A percentile compares a stretch with the other conserved stretches of the same genome.
Conservation (phyloP, 2,329 filamentous ascomycete species). For the Beauveria bassiana region DNA sequence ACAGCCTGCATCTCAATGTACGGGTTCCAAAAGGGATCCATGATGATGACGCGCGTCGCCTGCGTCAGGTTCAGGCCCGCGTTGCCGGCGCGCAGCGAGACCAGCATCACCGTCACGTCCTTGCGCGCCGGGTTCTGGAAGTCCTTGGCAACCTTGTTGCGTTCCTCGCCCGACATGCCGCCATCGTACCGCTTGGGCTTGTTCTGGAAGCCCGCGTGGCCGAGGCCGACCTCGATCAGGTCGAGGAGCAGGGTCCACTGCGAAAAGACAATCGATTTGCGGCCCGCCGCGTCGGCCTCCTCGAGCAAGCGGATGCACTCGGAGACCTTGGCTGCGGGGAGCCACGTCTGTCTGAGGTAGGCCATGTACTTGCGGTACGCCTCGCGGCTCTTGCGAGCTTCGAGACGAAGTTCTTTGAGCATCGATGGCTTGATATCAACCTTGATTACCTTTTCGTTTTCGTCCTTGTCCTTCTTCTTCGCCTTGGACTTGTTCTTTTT, state of each 20-base stretch:
- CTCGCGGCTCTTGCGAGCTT: constrained; percentile 54
- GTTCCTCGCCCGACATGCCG: constrained; percentile 60
- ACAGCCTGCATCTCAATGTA: constrained; percentile 90
- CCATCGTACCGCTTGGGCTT: constrained; percentile 71
- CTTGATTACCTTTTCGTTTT: constrained; percentile 29
- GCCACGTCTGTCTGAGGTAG: constrained; percentile 60
- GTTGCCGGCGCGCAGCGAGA: constrained; percentile 73
- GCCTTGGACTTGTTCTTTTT: constrained; percentile 15
- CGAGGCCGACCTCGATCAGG: constrained; percentile 63
- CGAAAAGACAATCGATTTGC: constrained; percentile 68
- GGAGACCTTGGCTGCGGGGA: constrained; percentile 75
- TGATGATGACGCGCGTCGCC: constrained; percentile 78
- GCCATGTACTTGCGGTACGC: constrained; percentile 63
- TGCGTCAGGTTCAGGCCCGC: constrained; percentile 79
- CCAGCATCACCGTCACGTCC: constrained; percentile 66
- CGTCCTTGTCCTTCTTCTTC: constrained; percentile 20
- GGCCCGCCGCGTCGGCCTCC: constrained; percentile 52
- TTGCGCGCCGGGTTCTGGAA: constrained; percentile 53
- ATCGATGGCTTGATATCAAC: constrained; percentile 45
- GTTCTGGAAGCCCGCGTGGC: constrained; percentile 52
- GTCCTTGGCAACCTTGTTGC: constrained; percentile 59
- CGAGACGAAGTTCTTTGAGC: constrained; percentile 58
- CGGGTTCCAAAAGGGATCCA: constrained; percentile 93
- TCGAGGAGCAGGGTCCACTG: constrained; percentile 73
- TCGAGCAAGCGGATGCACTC: constrained; percentile 67